These are phyloP conservation scores for Lactifluus hygrophoroides DNA, from an alignment of 768 basidiomycete genomes.

Conservation along the genomic window DNA sequence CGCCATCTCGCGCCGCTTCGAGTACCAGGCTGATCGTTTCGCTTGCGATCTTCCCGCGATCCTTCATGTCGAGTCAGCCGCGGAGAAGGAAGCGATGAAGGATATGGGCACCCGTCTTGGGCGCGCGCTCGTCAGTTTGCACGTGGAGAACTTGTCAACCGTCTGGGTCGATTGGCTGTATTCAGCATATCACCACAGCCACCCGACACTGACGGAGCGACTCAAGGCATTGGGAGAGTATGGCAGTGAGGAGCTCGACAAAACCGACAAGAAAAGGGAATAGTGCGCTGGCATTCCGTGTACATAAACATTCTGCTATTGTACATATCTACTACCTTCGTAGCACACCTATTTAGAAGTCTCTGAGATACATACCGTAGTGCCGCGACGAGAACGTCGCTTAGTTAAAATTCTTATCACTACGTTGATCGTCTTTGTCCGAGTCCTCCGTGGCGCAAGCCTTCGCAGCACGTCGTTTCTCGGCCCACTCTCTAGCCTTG, in stretches of 20 bases:
- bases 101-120: slow-evolving; percentile 85
- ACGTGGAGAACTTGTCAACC: slow-evolving; percentile 87
- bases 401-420: not conserved
- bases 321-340: not conserved
- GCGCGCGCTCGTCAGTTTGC: slow-evolving; percentile 73
- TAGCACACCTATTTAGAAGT: slow-evolving; percentile 1
- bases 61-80: slow-evolving; percentile 26
- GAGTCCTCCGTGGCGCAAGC: not conserved
- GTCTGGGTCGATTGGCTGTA: slow-evolving; percentile 97
- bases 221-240: slow-evolving; percentile 63
- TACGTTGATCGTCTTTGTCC: not conserved
- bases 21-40: slow-evolving; percentile 89
- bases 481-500: slow-evolving; percentile 51
- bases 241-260: slow-evolving; percentile 9
- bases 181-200: slow-evolving; percentile 93
- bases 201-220: slow-evolving; percentile 89
- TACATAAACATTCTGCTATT: not conserved
- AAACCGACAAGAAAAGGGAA: slow-evolving; percentile 28
- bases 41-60: slow-evolving; percentile 56
- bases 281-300: not conserved
- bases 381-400: not conserved
- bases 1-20: slow-evolving; percentile 75
- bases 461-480: slow-evolving; percentile 34
- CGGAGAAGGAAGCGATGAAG: slow-evolving; percentile 48
- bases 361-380: not conserved